Percentiles rank a stretch among this genome's conserved stretches.
Evolutionary conservation across 1,284 basidiomycete species (phyloP).

Genomic region (Leccinum olivaceoglutinosum): DNA sequence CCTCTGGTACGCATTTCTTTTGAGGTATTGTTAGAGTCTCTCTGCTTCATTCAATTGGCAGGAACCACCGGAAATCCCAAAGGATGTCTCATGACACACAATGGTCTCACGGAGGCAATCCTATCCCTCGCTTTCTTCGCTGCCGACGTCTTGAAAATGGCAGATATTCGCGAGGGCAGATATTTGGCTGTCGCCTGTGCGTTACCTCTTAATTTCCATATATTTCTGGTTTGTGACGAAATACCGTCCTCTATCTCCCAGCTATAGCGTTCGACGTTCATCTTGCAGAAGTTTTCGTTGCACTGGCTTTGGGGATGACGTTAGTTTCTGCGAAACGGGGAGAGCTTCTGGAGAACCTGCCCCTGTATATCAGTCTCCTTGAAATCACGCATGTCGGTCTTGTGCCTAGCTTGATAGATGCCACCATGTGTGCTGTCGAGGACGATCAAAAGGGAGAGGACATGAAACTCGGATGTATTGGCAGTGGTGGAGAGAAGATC

Average conservation of each 20-base stretch:
- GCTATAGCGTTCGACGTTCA: conserved; percentile 50
- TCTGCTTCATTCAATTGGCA: conserved; percentile 15
- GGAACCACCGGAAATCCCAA: conserved; percentile 54
- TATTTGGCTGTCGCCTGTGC: conserved; percentile 43
- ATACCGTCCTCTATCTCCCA: conserved; percentile 8
- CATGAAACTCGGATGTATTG: conserved; percentile 40
- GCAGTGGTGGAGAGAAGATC: conserved; percentile 51
- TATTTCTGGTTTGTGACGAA: conserved; percentile 1
- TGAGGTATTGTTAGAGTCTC: background rate
- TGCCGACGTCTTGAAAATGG: conserved; percentile 31
- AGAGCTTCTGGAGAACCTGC: conserved; percentile 43
- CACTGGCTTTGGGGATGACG: conserved; percentile 42
- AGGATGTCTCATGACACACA: conserved; percentile 49
- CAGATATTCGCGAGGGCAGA: conserved; percentile 33
- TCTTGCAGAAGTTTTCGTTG: conserved; percentile 41
- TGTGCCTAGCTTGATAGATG: conserved; percentile 51
- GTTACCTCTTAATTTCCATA: conserved; percentile 12
- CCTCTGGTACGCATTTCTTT: conserved; percentile 35
- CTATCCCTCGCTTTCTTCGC: conserved; percentile 37
- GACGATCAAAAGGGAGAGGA: conserved; percentile 24
- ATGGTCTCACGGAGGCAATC: conserved; percentile 40
- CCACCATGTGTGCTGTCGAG: conserved; percentile 39
- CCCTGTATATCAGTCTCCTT: conserved; percentile 38
- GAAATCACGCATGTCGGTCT: conserved; percentile 48
- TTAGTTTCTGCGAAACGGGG: conserved; percentile 41